These are phyloP conservation scores for Alternaria burnsii DNA, from an alignment of 2,329 filamentous ascomycete genomes.

Conservation along the genomic window DNA sequence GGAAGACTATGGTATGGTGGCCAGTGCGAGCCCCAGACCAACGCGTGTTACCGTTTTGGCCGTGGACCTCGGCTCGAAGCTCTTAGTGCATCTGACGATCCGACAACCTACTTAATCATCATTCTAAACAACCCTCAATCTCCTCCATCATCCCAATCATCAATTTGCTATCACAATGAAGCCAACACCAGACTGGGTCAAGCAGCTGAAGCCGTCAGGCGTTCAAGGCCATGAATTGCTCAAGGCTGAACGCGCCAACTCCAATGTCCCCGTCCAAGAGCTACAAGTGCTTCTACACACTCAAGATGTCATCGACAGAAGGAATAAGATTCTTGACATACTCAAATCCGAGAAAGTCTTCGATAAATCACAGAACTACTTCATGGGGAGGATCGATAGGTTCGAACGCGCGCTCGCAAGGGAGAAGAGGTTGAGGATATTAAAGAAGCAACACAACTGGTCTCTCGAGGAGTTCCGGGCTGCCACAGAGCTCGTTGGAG, in stretches of 20 bases:
- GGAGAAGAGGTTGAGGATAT: constrained; percentile 73
- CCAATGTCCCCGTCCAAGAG: constrained; percentile 71
- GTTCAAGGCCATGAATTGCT: constrained; percentile 76
- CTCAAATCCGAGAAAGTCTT: constrained; percentile 74
- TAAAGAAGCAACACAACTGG: constrained; percentile 74
- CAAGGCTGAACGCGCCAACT: constrained; percentile 71
- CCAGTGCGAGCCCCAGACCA: not conserved
- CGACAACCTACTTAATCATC: constrained; percentile 20
- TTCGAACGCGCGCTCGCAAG: constrained; percentile 75
- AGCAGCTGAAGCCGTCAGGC: constrained; percentile 70
- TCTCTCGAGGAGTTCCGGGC: constrained; percentile 67
- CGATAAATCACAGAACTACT: constrained; percentile 81
- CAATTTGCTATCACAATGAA: constrained; percentile 38
- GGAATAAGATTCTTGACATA: constrained; percentile 68
- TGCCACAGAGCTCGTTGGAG: constrained; percentile 74
- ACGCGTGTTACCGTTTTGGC: not conserved
- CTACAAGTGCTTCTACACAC: constrained; percentile 75
- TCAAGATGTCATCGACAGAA: constrained; percentile 68
- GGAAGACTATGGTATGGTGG: not conserved
- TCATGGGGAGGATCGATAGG: constrained; percentile 72
- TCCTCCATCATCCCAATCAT: constrained; percentile 15
- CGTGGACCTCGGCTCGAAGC: constrained; percentile 29
- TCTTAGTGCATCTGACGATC: not conserved
- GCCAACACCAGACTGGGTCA: constrained; percentile 69
- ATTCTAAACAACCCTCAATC: constrained; percentile 14